A percentile compares a stretch with the other conserved stretches of the same genome.
Evolutionary conservation across 441 rosid genomes (phyloP).

Genomic region (Gossypium gossypioides): DNA sequence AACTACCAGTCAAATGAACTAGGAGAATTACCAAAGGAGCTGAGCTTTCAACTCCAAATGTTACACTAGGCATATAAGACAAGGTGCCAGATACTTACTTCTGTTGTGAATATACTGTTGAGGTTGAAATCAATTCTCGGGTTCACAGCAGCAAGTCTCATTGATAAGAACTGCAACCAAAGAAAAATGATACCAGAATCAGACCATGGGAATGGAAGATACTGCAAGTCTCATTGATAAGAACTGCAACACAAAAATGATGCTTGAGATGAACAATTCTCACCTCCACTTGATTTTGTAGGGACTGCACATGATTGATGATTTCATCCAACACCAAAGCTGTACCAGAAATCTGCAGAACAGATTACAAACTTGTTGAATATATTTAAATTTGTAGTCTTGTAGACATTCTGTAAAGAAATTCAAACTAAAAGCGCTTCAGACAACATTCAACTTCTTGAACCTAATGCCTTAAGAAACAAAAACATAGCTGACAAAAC

Average conservation of each 20-base stretch:
- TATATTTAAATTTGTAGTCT: background rate
- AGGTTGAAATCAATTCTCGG: conserved; percentile 77
- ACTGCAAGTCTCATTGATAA: background rate
- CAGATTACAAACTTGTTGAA: background rate
- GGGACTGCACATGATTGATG: conserved; percentile 22
- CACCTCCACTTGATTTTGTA: conserved; percentile 20
- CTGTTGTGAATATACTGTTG: conserved; percentile 55
- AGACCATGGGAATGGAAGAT: conserved; percentile 10
- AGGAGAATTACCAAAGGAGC: background rate
- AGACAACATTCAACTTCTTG: background rate
- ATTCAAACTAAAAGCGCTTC: background rate
- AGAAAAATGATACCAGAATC: conserved; percentile 12
- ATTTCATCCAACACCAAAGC: conserved; percentile 15
- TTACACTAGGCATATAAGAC: conserved; percentile 7
- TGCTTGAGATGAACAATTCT: background rate
- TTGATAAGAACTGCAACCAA: conserved; percentile 69
- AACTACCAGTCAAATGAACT: conserved; percentile 6
- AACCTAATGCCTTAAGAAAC: background rate
- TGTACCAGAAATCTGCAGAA: conserved; percentile 16
- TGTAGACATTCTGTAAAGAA: background rate
- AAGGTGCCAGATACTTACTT: conserved; percentile 42
- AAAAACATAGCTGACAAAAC: background rate
- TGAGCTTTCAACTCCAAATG: background rate
- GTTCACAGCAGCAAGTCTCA: conserved; percentile 86
- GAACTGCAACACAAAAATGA: background rate